Evolutionary conservation across 202 grass and related monocot species (phyloP), one percentile per base, ranked within the genome.

Genomic region (Bolboschoenoplectus hybrid): DNA sequence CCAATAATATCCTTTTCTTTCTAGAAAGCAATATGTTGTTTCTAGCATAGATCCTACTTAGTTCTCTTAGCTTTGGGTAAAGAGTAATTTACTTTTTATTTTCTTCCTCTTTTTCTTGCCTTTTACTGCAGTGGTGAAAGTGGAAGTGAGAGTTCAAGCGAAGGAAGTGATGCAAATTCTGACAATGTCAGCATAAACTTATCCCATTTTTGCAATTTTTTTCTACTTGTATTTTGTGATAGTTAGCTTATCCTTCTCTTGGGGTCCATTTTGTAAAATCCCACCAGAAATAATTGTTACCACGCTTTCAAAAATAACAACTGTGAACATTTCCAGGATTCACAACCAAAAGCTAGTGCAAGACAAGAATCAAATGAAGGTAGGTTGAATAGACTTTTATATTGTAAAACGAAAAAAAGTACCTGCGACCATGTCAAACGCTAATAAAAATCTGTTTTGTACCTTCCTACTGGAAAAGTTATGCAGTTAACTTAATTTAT

Each of bases 151-250:
- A 79, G 75, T 81, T 90, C 89, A 81, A 90, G 89, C 12, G 85
- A 87, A 72, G 89, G 89, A 87, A 90, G 89, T 26, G 89, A 90
- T 84, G 85, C 64, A 13, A 87, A 90, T 72, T 90, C 85, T 81
- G 81, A 90, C 55, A 85, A 86, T 86, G 89, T 90, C 65, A 81
- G 85, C 58, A 57, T 80, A 32, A 56, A 81, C 7, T 67, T 53
- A 65, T 19, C 13, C 36, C 32, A 46, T 58, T 82, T 51, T 66
- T 80, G 38, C 20, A 52, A 49, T 67, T 81, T n/a, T 82, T 56
- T 83, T 84, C 57, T 69, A 70, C 49, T 56, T 84, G 26, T 84
- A 41, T 69, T 80, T 60, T 80, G 35, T 44, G 13, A 40, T 79
- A 58, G 35, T 40, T 79, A 4, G 51, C 13, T 58, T 79, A 11